A percentile compares a stretch with the other conserved stretches of the same genome.
These are phyloP conservation scores for Ceratocystis albifundus DNA, from an alignment of 2,329 filamentous ascomycete genomes.

Conservation along the genomic window DNA sequence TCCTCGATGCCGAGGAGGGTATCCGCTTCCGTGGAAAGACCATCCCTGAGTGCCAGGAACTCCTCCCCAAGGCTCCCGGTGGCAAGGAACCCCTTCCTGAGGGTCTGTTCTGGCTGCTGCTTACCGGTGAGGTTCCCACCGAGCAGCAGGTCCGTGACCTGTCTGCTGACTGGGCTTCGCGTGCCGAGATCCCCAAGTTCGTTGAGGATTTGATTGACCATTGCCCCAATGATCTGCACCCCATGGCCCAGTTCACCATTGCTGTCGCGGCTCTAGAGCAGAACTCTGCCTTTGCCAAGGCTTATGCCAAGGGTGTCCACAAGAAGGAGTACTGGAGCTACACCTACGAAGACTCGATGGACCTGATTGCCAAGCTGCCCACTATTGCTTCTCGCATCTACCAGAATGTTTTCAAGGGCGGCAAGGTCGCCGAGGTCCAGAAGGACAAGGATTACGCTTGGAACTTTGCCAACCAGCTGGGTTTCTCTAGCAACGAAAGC, in stretches of 20 bases:
- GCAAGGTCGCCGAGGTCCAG: slow-evolving; percentile 90
- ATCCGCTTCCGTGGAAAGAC: slow-evolving; percentile 99
- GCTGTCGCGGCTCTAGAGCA: slow-evolving; percentile 97
- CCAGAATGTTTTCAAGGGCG: slow-evolving; percentile 99
- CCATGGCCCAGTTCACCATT: slow-evolving; percentile 98
- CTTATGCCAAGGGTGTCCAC: slow-evolving; percentile 97
- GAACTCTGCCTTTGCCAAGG: slow-evolving; percentile 94
- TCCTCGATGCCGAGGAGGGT: slow-evolving; percentile 96
- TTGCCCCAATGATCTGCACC: slow-evolving; percentile 96
- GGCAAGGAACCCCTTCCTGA: slow-evolving; percentile 95
- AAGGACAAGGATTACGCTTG: slow-evolving; percentile 99
- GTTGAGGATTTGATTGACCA: slow-evolving; percentile 99
- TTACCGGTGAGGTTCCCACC: slow-evolving; percentile 93
- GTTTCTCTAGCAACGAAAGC: slow-evolving; percentile 87
- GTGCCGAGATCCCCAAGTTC: slow-evolving; percentile 93
- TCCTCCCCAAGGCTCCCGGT: slow-evolving; percentile 92
- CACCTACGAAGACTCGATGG: slow-evolving; percentile 99
- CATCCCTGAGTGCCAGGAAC: slow-evolving; percentile 95
- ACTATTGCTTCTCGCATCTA: slow-evolving; percentile 98
- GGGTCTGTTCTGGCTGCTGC: slow-evolving; percentile 98
- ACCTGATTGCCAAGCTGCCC: slow-evolving; percentile 98
- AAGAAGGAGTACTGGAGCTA: slow-evolving; percentile 99
- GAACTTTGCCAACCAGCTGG: slow-evolving; percentile 99
- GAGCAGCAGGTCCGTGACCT: slow-evolving; percentile 98
- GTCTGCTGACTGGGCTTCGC: slow-evolving; percentile 96